Evolutionary conservation across 1,284 basidiomycete species (phyloP).

Genomic region (Inonotus hispidus): DNA sequence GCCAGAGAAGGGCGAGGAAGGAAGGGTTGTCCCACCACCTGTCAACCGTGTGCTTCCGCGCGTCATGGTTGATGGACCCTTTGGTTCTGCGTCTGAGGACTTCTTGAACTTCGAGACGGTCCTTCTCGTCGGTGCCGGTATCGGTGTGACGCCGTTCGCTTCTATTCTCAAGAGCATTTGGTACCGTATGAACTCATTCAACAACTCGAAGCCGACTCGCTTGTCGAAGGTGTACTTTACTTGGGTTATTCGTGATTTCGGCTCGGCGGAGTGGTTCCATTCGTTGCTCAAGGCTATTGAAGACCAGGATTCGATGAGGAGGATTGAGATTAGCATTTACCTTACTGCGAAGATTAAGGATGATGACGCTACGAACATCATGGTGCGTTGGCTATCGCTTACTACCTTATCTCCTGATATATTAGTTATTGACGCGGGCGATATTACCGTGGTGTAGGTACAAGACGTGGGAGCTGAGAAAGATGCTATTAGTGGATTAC

Average conservation of each 20-base stretch:
- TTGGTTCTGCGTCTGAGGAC: slow-evolving; percentile 81
- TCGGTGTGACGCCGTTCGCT: slow-evolving; percentile 91
- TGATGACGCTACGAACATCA: slow-evolving; percentile 86
- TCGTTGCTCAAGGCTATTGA: slow-evolving; percentile 88
- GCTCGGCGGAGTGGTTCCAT: slow-evolving; percentile 88
- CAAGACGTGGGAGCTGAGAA: slow-evolving; percentile 86
- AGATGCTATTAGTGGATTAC: slow-evolving; percentile 79
- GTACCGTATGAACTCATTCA: slow-evolving; percentile 87
- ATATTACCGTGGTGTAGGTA: slow-evolving; percentile 35
- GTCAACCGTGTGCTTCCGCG: slow-evolving; percentile 73
- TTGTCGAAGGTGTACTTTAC: slow-evolving; percentile 83
- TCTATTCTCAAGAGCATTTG: slow-evolving; percentile 91
- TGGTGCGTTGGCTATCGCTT: slow-evolving; percentile 39
- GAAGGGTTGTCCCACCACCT: slow-evolving; percentile 57
- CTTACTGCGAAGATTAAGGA: slow-evolving; percentile 84
- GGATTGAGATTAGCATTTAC: slow-evolving; percentile 89
- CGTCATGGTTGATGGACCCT: slow-evolving; percentile 87
- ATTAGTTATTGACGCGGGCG: not conserved
- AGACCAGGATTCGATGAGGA: slow-evolving; percentile 77
- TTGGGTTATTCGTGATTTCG: slow-evolving; percentile 87
- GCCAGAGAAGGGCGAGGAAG: slow-evolving; percentile 36
- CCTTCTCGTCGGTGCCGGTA: slow-evolving; percentile 82
- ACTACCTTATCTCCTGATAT: not conserved
- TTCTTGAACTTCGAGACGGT: slow-evolving; percentile 84
- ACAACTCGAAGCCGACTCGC: slow-evolving; percentile 63